phyloP scores from a whole-genome alignment of 2,329 filamentous ascomycete species.

The Paracoccidioides brasiliensis region DNA sequence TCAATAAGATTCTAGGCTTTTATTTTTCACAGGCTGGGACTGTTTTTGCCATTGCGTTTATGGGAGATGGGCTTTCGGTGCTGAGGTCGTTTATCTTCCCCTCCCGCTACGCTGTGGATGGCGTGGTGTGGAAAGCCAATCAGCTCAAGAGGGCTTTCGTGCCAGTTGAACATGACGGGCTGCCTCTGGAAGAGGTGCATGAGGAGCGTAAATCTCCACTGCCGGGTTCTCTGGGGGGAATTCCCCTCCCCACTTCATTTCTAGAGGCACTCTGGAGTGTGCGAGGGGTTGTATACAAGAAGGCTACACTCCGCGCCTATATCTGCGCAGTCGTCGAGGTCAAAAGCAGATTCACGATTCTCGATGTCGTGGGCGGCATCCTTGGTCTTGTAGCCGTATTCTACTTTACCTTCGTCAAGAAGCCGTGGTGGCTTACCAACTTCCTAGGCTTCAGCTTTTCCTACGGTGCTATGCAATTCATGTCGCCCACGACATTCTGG shows the following conservation, averaged over 20 bases:
- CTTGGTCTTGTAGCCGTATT: conserved; percentile 42
- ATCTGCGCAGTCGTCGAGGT: conserved; percentile 40
- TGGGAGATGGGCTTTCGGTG: conserved; percentile 59
- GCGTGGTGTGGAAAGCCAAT: conserved; percentile 36
- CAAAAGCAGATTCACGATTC: conserved; percentile 32
- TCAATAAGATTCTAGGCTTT: conserved; percentile 70
- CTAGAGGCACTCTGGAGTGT: conserved; percentile 35
- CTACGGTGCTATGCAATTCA: conserved; percentile 65
- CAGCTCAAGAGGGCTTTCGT: conserved; percentile 21
- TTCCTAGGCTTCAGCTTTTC: conserved; percentile 76
- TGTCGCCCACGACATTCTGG: conserved; percentile 78
- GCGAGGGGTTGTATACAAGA: conserved; percentile 37
- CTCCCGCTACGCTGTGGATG: conserved; percentile 46
- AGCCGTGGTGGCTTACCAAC: conserved; percentile 66
- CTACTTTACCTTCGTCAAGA: conserved; percentile 51
- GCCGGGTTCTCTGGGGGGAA: conserved; percentile 36
- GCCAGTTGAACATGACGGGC: conserved; percentile 8
- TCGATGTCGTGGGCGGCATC: conserved; percentile 42
- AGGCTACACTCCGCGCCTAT: conserved; percentile 39
- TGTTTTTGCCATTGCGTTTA: conserved; percentile 59
- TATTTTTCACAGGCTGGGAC: conserved; percentile 75
- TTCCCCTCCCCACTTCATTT: conserved; percentile 32
- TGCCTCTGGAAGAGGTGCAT: conserved; percentile 5
- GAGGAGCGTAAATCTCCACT: conserved; percentile 35
- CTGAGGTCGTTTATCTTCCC: conserved; percentile 60